phyloP scores from a whole-genome alignment of 768 basidiomycete genomes.

The Russula dissimulans region DNA sequence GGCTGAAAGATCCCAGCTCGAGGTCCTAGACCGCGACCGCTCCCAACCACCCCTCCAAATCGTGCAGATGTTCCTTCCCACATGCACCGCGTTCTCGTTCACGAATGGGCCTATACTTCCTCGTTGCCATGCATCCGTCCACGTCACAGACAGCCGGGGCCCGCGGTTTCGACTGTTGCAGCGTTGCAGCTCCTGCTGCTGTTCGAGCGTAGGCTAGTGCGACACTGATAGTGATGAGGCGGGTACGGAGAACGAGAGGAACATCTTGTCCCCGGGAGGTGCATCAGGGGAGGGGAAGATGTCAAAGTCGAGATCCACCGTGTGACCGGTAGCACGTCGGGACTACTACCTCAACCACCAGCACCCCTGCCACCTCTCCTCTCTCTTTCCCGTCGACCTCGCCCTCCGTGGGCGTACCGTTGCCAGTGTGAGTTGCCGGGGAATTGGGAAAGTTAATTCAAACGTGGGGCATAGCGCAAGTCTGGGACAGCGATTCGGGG shows the following conservation, averaged over 20 bases:
- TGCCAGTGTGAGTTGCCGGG: no score
- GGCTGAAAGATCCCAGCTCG: neutral
- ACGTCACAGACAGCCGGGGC: conserved; percentile 39
- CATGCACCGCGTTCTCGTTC: conserved; percentile 59
- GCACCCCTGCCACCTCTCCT: no score
- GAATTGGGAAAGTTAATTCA: no score
- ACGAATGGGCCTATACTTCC: conserved; percentile 59
- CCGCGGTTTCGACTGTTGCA: neutral
- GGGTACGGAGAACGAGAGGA: conserved; percentile 49
- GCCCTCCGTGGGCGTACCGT: no score
- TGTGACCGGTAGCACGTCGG: no score
- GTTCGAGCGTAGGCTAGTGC: conserved; percentile 7
- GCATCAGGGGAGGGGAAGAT: neutral
- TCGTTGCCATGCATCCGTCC: conserved; percentile 41
- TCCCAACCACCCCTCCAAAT: conserved; percentile 31
- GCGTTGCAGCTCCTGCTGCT: neutral
- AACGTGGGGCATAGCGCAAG: no score
- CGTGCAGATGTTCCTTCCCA: conserved; percentile 55
- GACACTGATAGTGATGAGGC: conserved; percentile 21
- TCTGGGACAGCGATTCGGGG: no score
- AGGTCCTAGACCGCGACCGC: neutral
- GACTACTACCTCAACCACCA: no score
- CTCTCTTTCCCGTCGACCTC: no score
- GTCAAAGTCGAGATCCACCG: conserved; percentile 62
- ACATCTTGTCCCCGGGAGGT: conserved; percentile 27